phyloP scores from a whole-genome alignment of 306 rosid species.

The Begonia loranthoides region DNA sequence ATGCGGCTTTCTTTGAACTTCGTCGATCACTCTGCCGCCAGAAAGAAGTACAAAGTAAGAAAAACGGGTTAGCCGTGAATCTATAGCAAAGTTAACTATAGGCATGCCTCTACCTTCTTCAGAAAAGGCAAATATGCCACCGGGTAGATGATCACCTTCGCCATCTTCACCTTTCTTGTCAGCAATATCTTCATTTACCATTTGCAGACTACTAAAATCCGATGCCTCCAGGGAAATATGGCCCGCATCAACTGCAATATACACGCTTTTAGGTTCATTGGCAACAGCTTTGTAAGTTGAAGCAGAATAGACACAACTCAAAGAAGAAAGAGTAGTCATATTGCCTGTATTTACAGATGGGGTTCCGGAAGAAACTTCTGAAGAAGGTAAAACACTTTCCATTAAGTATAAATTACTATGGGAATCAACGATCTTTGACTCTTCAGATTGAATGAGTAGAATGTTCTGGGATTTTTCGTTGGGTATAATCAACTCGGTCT shows the following conservation, averaged over 20 bases:
- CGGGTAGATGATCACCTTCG: conserved; percentile 25
- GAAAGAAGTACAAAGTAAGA: too few species aligned
- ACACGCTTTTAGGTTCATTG: too few species aligned
- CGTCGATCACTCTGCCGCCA: too few species aligned
- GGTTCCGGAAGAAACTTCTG: conserved; percentile 21
- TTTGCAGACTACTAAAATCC: conserved; percentile 23
- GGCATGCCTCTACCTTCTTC: conserved; percentile 51
- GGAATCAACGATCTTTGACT: conserved; percentile 18
- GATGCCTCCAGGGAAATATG: conserved; percentile 18
- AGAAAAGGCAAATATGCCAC: conserved; percentile 74
- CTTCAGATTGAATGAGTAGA: conserved; percentile 24
- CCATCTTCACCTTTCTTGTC: conserved; percentile 36
- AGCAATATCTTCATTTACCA: conserved; percentile 58
- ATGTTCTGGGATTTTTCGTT: conserved; percentile 19
- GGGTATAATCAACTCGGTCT: conserved; percentile 24
- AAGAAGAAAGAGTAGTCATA: conserved; percentile 47
- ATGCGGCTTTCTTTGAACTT: too few species aligned
- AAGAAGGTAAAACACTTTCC: conserved; percentile 12
- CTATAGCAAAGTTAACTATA: too few species aligned
- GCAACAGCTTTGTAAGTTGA: too few species aligned
- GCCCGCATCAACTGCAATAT: too few species aligned
- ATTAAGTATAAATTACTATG: conserved; percentile 17
- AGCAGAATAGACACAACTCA: too few species aligned
- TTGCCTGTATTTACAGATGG: conserved; percentile 42
- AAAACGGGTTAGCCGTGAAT: too few species aligned